Conservation (phyloP, 441 rosid genomes). For the Corymbia citriodora region DNA sequence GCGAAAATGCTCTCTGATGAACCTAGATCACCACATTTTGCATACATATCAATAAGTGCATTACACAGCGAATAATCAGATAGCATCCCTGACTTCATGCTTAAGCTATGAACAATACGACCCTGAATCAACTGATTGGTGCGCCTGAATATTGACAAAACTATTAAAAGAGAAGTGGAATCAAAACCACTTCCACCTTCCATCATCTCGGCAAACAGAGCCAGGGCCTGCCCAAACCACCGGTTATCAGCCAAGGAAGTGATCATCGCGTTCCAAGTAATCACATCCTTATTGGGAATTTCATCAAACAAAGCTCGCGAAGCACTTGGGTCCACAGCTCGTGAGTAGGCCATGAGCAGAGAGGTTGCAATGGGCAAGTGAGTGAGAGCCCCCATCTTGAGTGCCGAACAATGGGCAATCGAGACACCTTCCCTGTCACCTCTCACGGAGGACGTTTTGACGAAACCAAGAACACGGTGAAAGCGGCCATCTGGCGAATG, state of each 20-base stretch:
- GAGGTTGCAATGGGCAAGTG: conserved; percentile 35
- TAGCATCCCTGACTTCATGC: conserved; percentile 31
- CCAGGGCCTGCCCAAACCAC: conserved; percentile 21
- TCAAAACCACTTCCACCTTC: conserved; percentile 27
- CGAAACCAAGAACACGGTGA: conserved; percentile 16
- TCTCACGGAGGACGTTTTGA: conserved; percentile 20
- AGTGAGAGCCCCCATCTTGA: conserved; percentile 40
- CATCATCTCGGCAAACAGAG: conserved; percentile 30
- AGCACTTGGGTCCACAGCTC: conserved; percentile 23
- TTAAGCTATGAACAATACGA: conserved; percentile 31
- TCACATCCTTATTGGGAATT: conserved; percentile 27
- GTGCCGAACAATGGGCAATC: conserved; percentile 39
- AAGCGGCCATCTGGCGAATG: background rate
- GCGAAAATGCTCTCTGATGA: conserved; percentile 29
- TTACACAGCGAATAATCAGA: conserved; percentile 35
- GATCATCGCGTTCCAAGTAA: conserved; percentile 54
- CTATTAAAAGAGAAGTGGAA: conserved; percentile 44
- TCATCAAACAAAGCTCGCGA: conserved; percentile 34
- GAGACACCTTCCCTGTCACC: conserved; percentile 8
- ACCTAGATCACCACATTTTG: conserved; percentile 39
- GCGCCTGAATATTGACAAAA: conserved; percentile 22
- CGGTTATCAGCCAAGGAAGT: conserved; percentile 35
- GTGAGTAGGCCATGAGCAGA: conserved; percentile 40
- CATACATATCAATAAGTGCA: conserved; percentile 51
- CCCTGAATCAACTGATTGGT: conserved; percentile 19